Base-by-base conservation (phyloP, 345 rosid genomes). In the Sonneratia caseolaris region DNA sequence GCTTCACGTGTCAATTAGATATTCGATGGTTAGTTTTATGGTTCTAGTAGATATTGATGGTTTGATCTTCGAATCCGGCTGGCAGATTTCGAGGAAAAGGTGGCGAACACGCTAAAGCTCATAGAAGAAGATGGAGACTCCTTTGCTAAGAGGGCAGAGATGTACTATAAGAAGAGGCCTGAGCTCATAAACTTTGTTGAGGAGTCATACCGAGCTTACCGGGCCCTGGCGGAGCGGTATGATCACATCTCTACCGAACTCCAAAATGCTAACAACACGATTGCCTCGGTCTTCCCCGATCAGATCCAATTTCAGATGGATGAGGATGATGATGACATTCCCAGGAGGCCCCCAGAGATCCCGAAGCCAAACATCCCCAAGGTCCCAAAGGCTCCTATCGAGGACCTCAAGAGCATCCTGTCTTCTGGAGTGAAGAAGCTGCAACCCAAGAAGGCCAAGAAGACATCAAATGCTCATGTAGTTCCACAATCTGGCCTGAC, bases 141-240 rank as follows among this genome's bases (percentile, higher is more conserved):
- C 4, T 96, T 96, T 72, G 96, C 96, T 65, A 92, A 80, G 83
- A 88, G 97, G 74, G 98, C 99, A 36, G 98, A 96, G 80, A 96
- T 96, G 99, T 96, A 96, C 80, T 96, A 92, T 79, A 96, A 88
- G 77, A 92, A 84, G 83, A 84, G 97, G 78, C 99, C 99, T 13
- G 99, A 96, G 71, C 87, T 96, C 68, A 91, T 92, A 48, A 73
- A 66, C 78, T 96, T 92, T 42, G 97, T 96, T 0, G 93, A 93
- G 77, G 99, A 96, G 79, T 79, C 96, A 15, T 96, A 76, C 76
- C 77, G 91, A 75, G 97, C 99, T 53, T 92, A 96, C 78, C 76
- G 97, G 40, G 91, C 98, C 36, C 81, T 96, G 2, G 98, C 99
- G 7, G 98, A 91, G 27, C 85, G 97, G 37, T 92, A 91, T 40